Evolutionary conservation across 306 rosid species (phyloP).

Genomic region (Cicer arietinum): DNA sequence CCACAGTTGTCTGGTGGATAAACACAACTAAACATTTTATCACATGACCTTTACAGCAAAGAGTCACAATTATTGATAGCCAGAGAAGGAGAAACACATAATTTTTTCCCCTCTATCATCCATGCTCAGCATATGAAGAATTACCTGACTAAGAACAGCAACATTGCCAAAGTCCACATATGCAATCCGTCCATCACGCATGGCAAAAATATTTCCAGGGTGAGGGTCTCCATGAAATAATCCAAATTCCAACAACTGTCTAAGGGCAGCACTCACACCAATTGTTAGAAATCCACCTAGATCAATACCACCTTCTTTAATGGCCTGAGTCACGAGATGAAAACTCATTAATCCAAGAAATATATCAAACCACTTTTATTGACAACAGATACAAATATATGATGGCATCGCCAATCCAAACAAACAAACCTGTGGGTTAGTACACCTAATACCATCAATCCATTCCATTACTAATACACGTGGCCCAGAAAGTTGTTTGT

Average conservation of each 20-base stretch:
- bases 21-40: slow-evolving; percentile 24
- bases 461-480: slow-evolving; percentile 99
- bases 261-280: slow-evolving; percentile 97
- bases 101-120: slow-evolving; percentile 19
- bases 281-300: slow-evolving; percentile 87
- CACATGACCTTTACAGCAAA: slow-evolving; percentile 27
- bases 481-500: slow-evolving; percentile 78
- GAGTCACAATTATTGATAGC: slow-evolving; percentile 3
- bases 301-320: slow-evolving; percentile 88
- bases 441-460: slow-evolving; percentile 98
- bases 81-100: slow-evolving; percentile 4
- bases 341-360: slow-evolving; percentile 37
- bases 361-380: slow-evolving; percentile 29
- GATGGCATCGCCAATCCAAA: slow-evolving; percentile 39
- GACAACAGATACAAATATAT: slow-evolving; percentile 15
- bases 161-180: slow-evolving; percentile 99
- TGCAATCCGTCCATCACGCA: slow-evolving; percentile 99
- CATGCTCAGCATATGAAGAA: slow-evolving; percentile 33
- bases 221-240: slow-evolving; percentile 99
- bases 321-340: slow-evolving; percentile 66
- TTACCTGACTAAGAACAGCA: slow-evolving; percentile 99
- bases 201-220: slow-evolving; percentile 97
- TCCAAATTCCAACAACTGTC: slow-evolving; percentile 97
- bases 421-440: slow-evolving; percentile 84
- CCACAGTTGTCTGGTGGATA: slow-evolving; percentile 13